phyloP scores from a whole-genome alignment of 1,284 basidiomycete genomes.

The Cutaneotrichosporon sp. region DNA sequence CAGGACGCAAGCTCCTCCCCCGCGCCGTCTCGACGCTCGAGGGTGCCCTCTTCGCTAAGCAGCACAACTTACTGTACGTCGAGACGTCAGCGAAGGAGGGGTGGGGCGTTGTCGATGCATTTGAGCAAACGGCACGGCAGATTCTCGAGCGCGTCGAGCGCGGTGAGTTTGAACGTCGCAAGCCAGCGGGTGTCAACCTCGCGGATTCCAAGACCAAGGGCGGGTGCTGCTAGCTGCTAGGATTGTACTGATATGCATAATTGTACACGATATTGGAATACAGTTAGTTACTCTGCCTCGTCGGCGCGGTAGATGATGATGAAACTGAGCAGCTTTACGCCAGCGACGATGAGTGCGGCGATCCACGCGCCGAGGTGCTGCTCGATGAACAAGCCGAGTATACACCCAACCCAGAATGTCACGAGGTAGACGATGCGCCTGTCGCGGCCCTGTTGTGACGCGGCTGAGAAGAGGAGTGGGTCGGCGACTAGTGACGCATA shows the following conservation, averaged over 20 bases:
- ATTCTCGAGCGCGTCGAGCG: constrained; percentile 38
- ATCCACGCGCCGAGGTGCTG: constrained; percentile 14
- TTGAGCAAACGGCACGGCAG: constrained; percentile 49
- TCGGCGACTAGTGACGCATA: constrained; percentile 35
- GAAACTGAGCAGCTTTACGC: constrained; percentile 18
- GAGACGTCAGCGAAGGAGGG: constrained; percentile 50
- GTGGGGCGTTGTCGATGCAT: constrained; percentile 48
- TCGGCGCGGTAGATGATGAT: constrained; percentile 9
- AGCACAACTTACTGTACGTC: constrained; percentile 46
- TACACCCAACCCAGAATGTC: constrained; percentile 31
- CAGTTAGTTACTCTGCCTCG: not conserved
- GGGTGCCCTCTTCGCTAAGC: constrained; percentile 43
- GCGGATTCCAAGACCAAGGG: constrained; percentile 11
- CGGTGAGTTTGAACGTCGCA: constrained; percentile 33
- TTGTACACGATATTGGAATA: not conserved
- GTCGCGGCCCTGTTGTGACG: constrained; percentile 23
- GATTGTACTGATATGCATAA: constrained; percentile 12
- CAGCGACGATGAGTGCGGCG: constrained; percentile 14
- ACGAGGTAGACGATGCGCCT: constrained; percentile 31
- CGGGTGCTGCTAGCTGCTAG: constrained; percentile 18
- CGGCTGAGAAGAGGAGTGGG: constrained; percentile 25
- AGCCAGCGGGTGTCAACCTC: constrained; percentile 18
- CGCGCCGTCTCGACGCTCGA: constrained; percentile 38
- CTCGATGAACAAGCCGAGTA: constrained; percentile 25
- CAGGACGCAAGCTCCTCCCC: constrained; percentile 23